These are phyloP conservation scores for Nannizziopsis arthrosporioides DNA, from an alignment of 2,329 filamentous ascomycete genomes.

Conservation along the genomic window DNA sequence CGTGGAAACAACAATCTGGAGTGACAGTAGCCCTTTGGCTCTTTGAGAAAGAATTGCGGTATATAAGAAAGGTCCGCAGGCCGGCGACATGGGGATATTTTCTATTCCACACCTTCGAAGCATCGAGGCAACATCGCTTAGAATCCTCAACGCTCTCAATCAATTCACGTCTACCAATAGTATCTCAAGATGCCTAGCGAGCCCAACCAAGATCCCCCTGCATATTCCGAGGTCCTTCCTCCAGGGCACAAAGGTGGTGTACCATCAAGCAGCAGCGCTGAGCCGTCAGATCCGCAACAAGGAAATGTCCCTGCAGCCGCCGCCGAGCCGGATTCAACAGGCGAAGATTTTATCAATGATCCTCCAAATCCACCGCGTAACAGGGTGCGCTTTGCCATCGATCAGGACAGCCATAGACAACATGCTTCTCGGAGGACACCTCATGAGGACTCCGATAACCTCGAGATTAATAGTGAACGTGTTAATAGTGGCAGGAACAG, in stretches of 20 bases:
- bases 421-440: no score
- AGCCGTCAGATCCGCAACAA: neutral
- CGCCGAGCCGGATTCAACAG: neutral
- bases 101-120: neutral
- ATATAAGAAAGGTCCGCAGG: no score
- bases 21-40: no score
- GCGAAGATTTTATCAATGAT: constrained; percentile 4
- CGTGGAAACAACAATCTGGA: no score
- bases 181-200: neutral
- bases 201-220: neutral
- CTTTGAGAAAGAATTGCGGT: no score
- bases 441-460: neutral
- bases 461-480: neutral
- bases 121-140: neutral
- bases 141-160: neutral
- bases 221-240: neutral
- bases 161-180: neutral
- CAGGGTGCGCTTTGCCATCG: neutral
- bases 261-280: neutral
- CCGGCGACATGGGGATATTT: neutral
- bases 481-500: neutral
- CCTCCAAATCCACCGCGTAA: neutral
- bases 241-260: neutral
- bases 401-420: neutral
- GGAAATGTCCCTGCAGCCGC: neutral